A percentile compares a stretch with the other conserved stretches of the same genome.
Evolutionary conservation across 768 basidiomycete species (phyloP).

Genomic region (Hericium erinaceus): DNA sequence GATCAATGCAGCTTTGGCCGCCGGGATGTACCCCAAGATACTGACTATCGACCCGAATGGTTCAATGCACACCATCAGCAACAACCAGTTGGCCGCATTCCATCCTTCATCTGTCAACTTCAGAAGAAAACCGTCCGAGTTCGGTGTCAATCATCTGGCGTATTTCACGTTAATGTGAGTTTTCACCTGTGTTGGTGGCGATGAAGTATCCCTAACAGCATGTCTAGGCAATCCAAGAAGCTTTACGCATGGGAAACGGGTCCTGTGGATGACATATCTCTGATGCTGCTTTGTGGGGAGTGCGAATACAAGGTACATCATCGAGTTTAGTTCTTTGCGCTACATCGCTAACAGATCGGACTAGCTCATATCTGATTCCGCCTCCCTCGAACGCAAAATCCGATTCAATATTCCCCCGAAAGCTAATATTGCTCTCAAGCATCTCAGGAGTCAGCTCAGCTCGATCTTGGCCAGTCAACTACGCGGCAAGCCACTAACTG

Average conservation of each 20-base stretch:
- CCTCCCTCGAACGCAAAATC: slow-evolving; percentile 79
- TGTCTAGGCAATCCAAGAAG: slow-evolving; percentile 83
- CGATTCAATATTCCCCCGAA: slow-evolving; percentile 63
- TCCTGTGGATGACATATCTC: slow-evolving; percentile 74
- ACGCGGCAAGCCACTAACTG: slow-evolving; percentile 48
- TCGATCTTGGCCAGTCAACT: slow-evolving; percentile 57
- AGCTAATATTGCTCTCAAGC: slow-evolving; percentile 70
- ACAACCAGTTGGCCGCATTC: slow-evolving; percentile 69
- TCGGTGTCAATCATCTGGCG: slow-evolving; percentile 62
- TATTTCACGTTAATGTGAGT: slow-evolving; percentile 87
- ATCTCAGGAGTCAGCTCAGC: slow-evolving; percentile 57
- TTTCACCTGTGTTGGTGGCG: not conserved
- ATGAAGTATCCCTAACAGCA: not conserved
- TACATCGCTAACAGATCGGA: not conserved
- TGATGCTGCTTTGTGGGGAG: slow-evolving; percentile 85
- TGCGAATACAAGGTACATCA: slow-evolving; percentile 68
- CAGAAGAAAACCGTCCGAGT: slow-evolving; percentile 52
- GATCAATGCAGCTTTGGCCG: slow-evolving; percentile 73
- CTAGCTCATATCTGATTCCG: slow-evolving; percentile 64
- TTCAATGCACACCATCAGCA: slow-evolving; percentile 71
- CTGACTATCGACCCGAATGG: slow-evolving; percentile 57
- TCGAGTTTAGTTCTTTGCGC: not conserved
- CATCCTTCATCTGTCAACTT: slow-evolving; percentile 95
- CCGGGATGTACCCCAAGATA: slow-evolving; percentile 89
- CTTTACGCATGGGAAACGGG: slow-evolving; percentile 91